Percentiles rank a stretch among this genome's conserved stretches.
phyloP scores from a whole-genome alignment of 805 yeast genomes.

The Tetrapisispora pingtungensis region DNA sequence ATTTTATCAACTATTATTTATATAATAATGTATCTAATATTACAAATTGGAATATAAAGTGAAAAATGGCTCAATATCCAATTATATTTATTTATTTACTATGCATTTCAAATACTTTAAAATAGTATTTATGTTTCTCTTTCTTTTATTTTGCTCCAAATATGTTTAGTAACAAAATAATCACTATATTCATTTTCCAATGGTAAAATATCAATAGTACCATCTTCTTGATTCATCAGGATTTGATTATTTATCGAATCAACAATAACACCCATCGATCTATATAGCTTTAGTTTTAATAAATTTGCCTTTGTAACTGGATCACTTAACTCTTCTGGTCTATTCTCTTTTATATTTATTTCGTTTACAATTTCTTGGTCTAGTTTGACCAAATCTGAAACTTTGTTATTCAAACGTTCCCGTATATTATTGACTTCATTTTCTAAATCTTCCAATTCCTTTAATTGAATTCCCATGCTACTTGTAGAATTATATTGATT shows the following conservation, averaged over 20 bases:
- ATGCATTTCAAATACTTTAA: background rate
- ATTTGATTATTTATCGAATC: slow-evolving; percentile 36
- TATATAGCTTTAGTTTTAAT: slow-evolving; percentile 49
- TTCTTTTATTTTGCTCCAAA: slow-evolving; percentile 47
- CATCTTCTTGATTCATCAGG: slow-evolving; percentile 39
- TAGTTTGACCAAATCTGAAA: slow-evolving; percentile 10
- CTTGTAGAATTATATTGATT: slow-evolving; percentile 10
- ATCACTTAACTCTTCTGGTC: slow-evolving; percentile 5
- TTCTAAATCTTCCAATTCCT: slow-evolving; percentile 19
- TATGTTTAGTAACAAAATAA: slow-evolving; percentile 60
- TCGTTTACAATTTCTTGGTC: slow-evolving; percentile 1
- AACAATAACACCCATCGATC: slow-evolving; percentile 47
- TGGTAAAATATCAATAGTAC: slow-evolving; percentile 39
- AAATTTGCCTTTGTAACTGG: slow-evolving; percentile 21
- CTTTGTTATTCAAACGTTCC: slow-evolving; percentile 13
- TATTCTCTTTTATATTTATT: background rate
- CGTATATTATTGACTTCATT: slow-evolving; percentile 13
- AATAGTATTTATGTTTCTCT: background rate
- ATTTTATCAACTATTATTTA: background rate
- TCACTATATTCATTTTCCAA: slow-evolving; percentile 47
- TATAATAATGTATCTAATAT: background rate
- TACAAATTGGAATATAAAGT: background rate
- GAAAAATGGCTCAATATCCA: no score
- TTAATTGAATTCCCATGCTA: slow-evolving; percentile 13
- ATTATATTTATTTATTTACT: no score